Percentiles rank a stretch among this genome's conserved stretches.
Evolutionary conservation across 805 yeast species (phyloP).

Genomic region (Candida loeiensis): DNA sequence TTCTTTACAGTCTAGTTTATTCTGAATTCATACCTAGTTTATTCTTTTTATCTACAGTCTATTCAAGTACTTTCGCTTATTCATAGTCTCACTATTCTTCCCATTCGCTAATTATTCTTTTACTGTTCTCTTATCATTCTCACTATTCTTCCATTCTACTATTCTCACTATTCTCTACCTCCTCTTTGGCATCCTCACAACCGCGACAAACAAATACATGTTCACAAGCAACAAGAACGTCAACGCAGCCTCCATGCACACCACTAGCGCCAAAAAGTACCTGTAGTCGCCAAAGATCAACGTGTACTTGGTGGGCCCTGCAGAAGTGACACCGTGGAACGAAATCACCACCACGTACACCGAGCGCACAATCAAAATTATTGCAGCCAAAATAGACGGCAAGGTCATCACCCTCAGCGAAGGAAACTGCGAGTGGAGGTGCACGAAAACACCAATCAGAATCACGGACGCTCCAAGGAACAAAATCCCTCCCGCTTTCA

Average conservation of each 20-base stretch:
- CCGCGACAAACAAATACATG: neutral
- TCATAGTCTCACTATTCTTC: neutral
- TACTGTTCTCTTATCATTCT: neutral
- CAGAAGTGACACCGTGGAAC: neutral
- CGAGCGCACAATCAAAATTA: conserved; percentile 5
- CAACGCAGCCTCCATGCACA: neutral
- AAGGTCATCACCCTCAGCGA: conserved; percentile 5
- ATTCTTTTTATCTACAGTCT: too few relatives aligned
- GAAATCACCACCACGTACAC: conserved; percentile 5
- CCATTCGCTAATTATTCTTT: neutral
- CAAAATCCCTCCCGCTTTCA: conserved; percentile 7
- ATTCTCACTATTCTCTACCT: neutral
- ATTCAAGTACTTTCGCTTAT: neutral
- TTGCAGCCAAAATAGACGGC: neutral
- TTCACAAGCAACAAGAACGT: neutral
- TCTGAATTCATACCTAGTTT: too few relatives aligned
- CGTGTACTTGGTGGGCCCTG: conserved; percentile 1
- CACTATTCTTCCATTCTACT: neutral
- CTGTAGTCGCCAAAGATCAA: conserved; percentile 8
- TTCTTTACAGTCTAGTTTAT: too few relatives aligned
- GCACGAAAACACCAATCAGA: neutral
- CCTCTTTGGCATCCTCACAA: conserved; percentile 2
- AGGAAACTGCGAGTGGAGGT: neutral
- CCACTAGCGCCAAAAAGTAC: conserved; percentile 5
- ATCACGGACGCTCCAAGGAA: conserved; percentile 3